Conservation (phyloP, 495 filamentous ascomycete species). For the Sabuloglossum arenarium region DNA sequence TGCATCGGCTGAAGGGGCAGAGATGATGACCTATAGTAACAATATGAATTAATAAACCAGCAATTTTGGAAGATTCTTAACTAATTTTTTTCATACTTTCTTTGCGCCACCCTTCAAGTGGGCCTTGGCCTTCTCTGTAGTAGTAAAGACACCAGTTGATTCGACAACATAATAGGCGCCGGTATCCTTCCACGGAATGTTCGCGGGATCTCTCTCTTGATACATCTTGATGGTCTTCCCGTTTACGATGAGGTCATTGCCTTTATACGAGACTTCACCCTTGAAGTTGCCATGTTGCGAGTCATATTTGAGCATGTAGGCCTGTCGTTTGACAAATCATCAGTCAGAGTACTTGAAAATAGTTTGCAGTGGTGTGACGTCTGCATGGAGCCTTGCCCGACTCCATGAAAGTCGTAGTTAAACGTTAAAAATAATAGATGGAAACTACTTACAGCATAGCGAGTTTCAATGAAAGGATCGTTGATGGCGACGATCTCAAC, state of each 20-base stretch:
- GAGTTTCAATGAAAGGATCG: constrained; percentile 96
- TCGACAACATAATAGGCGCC: constrained; percentile 93
- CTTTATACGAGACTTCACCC: constrained; percentile 56
- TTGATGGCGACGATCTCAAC: constrained; percentile 91
- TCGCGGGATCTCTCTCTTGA: constrained; percentile 72
- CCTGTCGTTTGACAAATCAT: constrained; percentile 28
- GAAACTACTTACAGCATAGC: constrained; percentile 70
- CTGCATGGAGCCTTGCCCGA: too few species aligned
- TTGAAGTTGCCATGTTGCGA: constrained; percentile 93
- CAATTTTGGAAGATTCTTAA: not conserved
- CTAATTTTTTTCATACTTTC: constrained; percentile 28
- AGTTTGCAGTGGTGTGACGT: too few species aligned
- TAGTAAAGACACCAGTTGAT: constrained; percentile 99
- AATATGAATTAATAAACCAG: not conserved
- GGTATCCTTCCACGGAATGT: constrained; percentile 78
- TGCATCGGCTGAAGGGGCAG: constrained; percentile 93
- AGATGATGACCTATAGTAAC: constrained; percentile 61
- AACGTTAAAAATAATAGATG: too few species aligned
- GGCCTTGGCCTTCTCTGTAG: constrained; percentile 78
- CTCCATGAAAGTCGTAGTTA: too few species aligned
- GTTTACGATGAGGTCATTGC: constrained; percentile 66
- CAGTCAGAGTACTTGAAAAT: too few species aligned
- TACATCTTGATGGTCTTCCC: constrained; percentile 95
- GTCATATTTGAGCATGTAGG: constrained; percentile 99
- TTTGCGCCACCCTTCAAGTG: constrained; percentile 98